phyloP scores from a whole-genome alignment of 805 yeast species.

The Metschnikowia borealis region DNA sequence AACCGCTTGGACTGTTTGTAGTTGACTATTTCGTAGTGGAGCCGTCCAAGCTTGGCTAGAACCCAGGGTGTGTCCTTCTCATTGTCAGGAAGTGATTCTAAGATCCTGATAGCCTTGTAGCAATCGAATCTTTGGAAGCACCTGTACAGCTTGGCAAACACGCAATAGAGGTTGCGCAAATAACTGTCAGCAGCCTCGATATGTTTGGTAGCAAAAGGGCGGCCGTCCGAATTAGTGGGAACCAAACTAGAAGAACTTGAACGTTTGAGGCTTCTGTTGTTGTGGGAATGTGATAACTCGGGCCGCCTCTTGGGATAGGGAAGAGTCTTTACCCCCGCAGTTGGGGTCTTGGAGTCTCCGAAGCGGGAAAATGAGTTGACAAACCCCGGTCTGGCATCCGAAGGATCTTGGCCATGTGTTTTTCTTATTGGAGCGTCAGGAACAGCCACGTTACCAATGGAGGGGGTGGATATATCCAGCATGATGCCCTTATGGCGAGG shows the following conservation, averaged over 20 bases:
- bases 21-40: slow-evolving; percentile 83
- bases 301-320: slow-evolving; percentile 13
- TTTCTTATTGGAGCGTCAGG: slow-evolving; percentile 39
- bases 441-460: slow-evolving; percentile 20
- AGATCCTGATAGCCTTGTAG: slow-evolving; percentile 67
- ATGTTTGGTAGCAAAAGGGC: slow-evolving; percentile 7
- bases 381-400: slow-evolving; percentile 6
- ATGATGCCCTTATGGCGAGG: slow-evolving; percentile 19
- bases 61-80: slow-evolving; percentile 82
- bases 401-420: slow-evolving; percentile 11
- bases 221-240: neutral
- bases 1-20: slow-evolving; percentile 69
- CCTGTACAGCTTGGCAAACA: slow-evolving; percentile 58
- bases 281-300: slow-evolving; percentile 8
- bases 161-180: slow-evolving; percentile 45
- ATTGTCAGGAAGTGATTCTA: slow-evolving; percentile 59
- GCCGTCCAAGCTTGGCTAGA: slow-evolving; percentile 68
- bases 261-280: slow-evolving; percentile 13
- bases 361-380: slow-evolving; percentile 9
- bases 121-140: slow-evolving; percentile 68
- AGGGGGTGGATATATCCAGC: slow-evolving; percentile 17
- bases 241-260: slow-evolving; percentile 11
- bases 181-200: slow-evolving; percentile 32
- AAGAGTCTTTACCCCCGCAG: slow-evolving; percentile 10
- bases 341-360: slow-evolving; percentile 14